These are phyloP conservation scores for Nowakowskiella sp. DNA, from an alignment of 192 early-diverging fungal species.

Conservation along the genomic window DNA sequence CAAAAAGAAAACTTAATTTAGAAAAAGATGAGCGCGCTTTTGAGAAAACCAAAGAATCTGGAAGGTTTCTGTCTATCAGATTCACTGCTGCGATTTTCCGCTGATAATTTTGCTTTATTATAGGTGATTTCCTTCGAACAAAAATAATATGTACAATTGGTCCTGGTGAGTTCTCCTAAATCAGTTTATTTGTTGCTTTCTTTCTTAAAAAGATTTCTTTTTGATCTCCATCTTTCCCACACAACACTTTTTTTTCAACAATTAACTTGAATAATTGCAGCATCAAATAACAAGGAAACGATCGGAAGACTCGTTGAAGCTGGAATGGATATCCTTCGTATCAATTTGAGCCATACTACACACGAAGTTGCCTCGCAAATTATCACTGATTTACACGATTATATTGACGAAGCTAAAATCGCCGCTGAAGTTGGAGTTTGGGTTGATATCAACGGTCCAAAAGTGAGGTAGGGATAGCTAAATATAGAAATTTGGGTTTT, in stretches of 20 bases:
- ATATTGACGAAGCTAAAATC: slow-evolving; percentile 22
- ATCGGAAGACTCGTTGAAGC: slow-evolving; percentile 33
- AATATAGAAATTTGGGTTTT: too few species aligned
- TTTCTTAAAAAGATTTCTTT: neutral
- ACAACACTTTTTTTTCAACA: neutral
- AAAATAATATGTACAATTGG: slow-evolving; percentile 46
- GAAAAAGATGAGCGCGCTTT: too few species aligned
- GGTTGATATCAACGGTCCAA: slow-evolving; percentile 56
- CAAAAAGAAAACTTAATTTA: too few species aligned
- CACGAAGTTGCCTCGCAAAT: slow-evolving; percentile 44
- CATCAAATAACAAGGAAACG: slow-evolving; percentile 34
- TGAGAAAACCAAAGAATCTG: too few species aligned
- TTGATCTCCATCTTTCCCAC: neutral
- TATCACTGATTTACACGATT: slow-evolving; percentile 32
- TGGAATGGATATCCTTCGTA: slow-evolving; percentile 47
- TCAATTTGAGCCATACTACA: slow-evolving; percentile 49
- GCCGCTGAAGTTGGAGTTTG: slow-evolving; percentile 44
- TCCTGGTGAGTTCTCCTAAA: slow-evolving; percentile 21
- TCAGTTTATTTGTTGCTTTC: too few species aligned
- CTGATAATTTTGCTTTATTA: too few species aligned
- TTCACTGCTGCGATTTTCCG: too few species aligned
- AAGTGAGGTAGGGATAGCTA: slow-evolving; percentile 36
- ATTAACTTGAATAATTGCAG: too few species aligned
- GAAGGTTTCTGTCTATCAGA: too few species aligned
- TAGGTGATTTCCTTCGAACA: too few species aligned